These are phyloP conservation scores for Furcasterigmium sp. DNA, from an alignment of 2,329 filamentous ascomycete genomes.

Conservation along the genomic window DNA sequence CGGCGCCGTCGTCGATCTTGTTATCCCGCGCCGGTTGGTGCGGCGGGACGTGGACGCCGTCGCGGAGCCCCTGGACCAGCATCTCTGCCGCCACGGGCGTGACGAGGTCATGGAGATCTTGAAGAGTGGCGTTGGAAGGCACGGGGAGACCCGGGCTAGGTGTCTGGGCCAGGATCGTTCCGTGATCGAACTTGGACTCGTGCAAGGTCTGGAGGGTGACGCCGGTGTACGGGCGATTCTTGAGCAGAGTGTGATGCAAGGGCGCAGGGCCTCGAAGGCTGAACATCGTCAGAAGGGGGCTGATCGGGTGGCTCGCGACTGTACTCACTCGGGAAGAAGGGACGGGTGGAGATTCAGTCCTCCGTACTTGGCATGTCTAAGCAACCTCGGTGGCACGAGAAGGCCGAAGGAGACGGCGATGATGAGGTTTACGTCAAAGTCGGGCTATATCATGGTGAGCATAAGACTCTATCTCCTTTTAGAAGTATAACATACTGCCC, in stretches of 20 bases:
- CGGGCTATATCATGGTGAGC: constrained; percentile 30
- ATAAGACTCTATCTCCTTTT: no score
- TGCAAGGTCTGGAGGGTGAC: constrained; percentile 86
- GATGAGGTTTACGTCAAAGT: constrained; percentile 65
- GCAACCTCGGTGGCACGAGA: constrained; percentile 73
- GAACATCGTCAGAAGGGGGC: constrained; percentile 3
- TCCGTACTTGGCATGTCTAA: constrained; percentile 68
- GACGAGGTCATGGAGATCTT: constrained; percentile 40
- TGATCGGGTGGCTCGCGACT: not conserved
- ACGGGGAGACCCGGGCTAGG: constrained; percentile 51
- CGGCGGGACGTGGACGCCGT: constrained; percentile 61
- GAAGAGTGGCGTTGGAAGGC: constrained; percentile 35
- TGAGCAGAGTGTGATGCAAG: constrained; percentile 76
- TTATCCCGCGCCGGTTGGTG: constrained; percentile 17
- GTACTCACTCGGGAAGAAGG: constrained; percentile 69
- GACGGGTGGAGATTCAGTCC: constrained; percentile 94
- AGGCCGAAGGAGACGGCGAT: constrained; percentile 93
- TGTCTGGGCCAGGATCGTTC: constrained; percentile 68
- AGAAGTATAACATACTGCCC: constrained; percentile 58
- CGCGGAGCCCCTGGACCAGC: constrained; percentile 60
- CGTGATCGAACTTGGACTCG: constrained; percentile 70
- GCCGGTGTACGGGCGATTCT: constrained; percentile 56
- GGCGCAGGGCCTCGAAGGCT: constrained; percentile 83
- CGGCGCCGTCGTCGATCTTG: constrained; percentile 19
- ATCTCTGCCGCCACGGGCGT: constrained; percentile 63